These are phyloP conservation scores for Xylaria bambusicola DNA, from an alignment of 495 filamentous ascomycete species.

Conservation along the genomic window DNA sequence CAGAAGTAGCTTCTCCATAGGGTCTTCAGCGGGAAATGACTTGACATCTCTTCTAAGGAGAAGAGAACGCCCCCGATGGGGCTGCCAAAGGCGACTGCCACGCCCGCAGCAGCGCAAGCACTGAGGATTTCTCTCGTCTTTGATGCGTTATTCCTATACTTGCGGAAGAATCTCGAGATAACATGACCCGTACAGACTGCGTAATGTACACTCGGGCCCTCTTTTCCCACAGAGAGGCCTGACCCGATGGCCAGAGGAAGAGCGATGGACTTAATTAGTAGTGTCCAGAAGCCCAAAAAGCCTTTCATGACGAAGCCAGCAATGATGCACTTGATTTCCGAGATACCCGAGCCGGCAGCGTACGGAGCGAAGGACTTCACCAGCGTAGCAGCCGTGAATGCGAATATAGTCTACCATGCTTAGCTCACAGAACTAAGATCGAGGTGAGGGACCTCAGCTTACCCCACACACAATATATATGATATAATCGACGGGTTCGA, in stretches of 20 bases:
- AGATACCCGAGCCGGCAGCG: slow-evolving; percentile 95
- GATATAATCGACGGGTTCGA: slow-evolving; percentile 79
- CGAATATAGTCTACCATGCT: slow-evolving; percentile 67
- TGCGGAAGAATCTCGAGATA: slow-evolving; percentile 88
- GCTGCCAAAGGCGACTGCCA: slow-evolving; percentile 95
- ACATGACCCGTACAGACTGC: slow-evolving; percentile 98
- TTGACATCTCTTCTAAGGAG: slow-evolving; percentile 98
- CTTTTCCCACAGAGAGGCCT: slow-evolving; percentile 93
- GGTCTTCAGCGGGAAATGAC: slow-evolving; percentile 94
- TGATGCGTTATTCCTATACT: slow-evolving; percentile 89
- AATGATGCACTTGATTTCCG: slow-evolving; percentile 99
- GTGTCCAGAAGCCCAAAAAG: slow-evolving; percentile 88
- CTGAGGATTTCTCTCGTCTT: slow-evolving; percentile 95
- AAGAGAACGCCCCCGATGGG: slow-evolving; percentile 97
- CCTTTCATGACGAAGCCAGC: slow-evolving; percentile 99
- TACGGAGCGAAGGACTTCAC: slow-evolving; percentile 96
- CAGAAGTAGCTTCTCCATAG: slow-evolving; percentile 99
- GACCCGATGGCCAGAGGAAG: slow-evolving; percentile 92
- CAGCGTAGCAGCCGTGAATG: slow-evolving; percentile 76
- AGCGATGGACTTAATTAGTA: slow-evolving; percentile 91
- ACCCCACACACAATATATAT: slow-evolving; percentile 89
- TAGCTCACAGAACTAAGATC: neutral
- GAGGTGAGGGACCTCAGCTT: slow-evolving; percentile 28
- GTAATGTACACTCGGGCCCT: slow-evolving; percentile 97
- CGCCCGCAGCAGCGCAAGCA: slow-evolving; percentile 91